These are phyloP conservation scores for Moesziomyces sp. DNA, from an alignment of 1,284 basidiomycete species.

Conservation along the genomic window DNA sequence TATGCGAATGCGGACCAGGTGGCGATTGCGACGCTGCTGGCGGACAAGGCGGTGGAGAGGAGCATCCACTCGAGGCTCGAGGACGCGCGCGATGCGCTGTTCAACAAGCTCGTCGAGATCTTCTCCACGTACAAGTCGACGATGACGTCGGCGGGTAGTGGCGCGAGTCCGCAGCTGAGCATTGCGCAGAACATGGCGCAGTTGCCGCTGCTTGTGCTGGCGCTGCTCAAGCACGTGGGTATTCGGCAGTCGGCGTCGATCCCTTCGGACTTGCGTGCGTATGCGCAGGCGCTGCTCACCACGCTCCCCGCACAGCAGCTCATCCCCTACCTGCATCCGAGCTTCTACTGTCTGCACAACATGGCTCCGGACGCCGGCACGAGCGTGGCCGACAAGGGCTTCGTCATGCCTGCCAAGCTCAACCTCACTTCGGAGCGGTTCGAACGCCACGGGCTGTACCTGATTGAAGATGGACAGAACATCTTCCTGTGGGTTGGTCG, in stretches of 20 bases:
- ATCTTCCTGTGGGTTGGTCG: slow-evolving; percentile 98
- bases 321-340: slow-evolving; percentile 92
- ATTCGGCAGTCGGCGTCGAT: slow-evolving; percentile 95
- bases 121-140: slow-evolving; percentile 92
- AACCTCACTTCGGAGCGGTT: slow-evolving; percentile 92
- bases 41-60: slow-evolving; percentile 97
- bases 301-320: slow-evolving; percentile 90
- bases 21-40: slow-evolving; percentile 86
- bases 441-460: slow-evolving; percentile 92
- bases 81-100: slow-evolving; percentile 89
- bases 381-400: slow-evolving; percentile 30
- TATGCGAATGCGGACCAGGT: slow-evolving; percentile 95
- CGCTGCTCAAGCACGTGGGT: slow-evolving; percentile 93
- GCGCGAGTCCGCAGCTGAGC: slow-evolving; percentile 92
- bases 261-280: slow-evolving; percentile 93
- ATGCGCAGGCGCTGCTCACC: slow-evolving; percentile 91
- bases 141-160: slow-evolving; percentile 91
- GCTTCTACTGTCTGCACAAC: slow-evolving; percentile 94
- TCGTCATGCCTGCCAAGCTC: slow-evolving; percentile 85
- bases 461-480: slow-evolving; percentile 97
- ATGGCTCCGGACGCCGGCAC: slow-evolving; percentile 85
- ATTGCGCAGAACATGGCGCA: slow-evolving; percentile 93
- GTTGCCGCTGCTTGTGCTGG: slow-evolving; percentile 88
- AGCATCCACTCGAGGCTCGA: slow-evolving; percentile 86
- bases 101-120: slow-evolving; percentile 90